A percentile compares a stretch with the other conserved stretches of the same genome.
Evolutionary conservation across 441 rosid species (phyloP).

Genomic region (Adansonia rubrostipa): DNA sequence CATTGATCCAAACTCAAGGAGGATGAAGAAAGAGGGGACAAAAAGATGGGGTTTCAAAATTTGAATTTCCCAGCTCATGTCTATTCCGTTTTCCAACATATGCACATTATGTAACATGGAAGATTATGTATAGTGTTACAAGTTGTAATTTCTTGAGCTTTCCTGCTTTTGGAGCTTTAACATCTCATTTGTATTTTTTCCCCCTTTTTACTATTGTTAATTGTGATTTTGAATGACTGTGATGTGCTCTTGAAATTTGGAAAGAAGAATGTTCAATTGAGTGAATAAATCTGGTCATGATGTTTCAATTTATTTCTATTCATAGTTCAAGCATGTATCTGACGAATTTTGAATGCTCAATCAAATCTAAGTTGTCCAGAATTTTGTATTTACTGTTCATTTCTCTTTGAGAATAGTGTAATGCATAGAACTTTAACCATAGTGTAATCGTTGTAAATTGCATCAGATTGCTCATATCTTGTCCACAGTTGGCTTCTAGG

Average conservation of each 20-base stretch:
- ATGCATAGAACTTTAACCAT: too few relatives aligned
- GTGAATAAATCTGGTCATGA: slow-evolving; percentile 31
- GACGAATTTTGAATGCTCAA: background rate
- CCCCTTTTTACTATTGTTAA: background rate
- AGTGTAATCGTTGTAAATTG: too few relatives aligned
- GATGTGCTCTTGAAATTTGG: slow-evolving; percentile 38
- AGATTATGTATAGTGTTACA: slow-evolving; percentile 53
- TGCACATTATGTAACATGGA: slow-evolving; percentile 54
- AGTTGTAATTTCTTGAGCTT: slow-evolving; percentile 41
- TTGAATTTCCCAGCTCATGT: slow-evolving; percentile 38
- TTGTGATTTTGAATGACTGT: slow-evolving; percentile 43
- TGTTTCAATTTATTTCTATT: background rate
- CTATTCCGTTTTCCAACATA: slow-evolving; percentile 26
- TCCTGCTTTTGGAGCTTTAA: slow-evolving; percentile 32
- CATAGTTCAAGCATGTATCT: background rate
- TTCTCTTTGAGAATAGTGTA: background rate
- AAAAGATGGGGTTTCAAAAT: slow-evolving; percentile 88
- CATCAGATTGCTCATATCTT: too few relatives aligned
- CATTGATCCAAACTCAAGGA: slow-evolving; percentile 82
- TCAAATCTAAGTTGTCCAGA: background rate
- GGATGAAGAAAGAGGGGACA: slow-evolving; percentile 71
- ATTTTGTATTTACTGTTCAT: background rate
- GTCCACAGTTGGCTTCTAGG: background rate
- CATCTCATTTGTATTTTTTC: slow-evolving; percentile 26
- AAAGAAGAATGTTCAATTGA: slow-evolving; percentile 34